Evolutionary conservation across 805 yeast species (phyloP).

Genomic region (Suhomyces emberorum): DNA sequence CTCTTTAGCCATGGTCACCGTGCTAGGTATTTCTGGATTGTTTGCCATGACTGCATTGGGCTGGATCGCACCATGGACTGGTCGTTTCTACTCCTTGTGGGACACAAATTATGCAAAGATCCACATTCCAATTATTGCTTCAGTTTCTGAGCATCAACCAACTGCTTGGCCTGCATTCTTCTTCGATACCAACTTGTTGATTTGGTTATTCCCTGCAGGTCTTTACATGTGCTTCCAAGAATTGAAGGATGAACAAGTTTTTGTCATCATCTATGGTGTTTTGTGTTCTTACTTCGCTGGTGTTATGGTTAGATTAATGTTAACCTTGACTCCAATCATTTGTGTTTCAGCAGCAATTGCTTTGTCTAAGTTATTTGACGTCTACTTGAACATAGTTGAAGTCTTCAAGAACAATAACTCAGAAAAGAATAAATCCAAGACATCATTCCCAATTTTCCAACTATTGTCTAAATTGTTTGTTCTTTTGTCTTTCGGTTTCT

Average conservation of each 20-base stretch:
- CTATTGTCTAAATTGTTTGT: slow-evolving; percentile 61
- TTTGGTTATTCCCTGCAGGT: slow-evolving; percentile 99
- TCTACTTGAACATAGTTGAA: slow-evolving; percentile 66
- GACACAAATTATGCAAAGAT: slow-evolving; percentile 96
- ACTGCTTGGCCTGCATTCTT: slow-evolving; percentile 99
- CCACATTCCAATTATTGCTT: slow-evolving; percentile 97
- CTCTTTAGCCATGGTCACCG: slow-evolving; percentile 53
- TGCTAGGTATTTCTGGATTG: slow-evolving; percentile 66
- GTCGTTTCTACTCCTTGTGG: slow-evolving; percentile 98
- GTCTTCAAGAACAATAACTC: slow-evolving; percentile 15
- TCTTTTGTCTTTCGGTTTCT: slow-evolving; percentile 62
- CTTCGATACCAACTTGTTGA: slow-evolving; percentile 87
- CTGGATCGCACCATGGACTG: slow-evolving; percentile 98
- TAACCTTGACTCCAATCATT: slow-evolving; percentile 92
- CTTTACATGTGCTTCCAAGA: slow-evolving; percentile 88
- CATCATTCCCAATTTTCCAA: slow-evolving; percentile 26
- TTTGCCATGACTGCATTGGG: slow-evolving; percentile 84
- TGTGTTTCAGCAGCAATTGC: slow-evolving; percentile 94
- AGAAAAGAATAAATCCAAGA: slow-evolving; percentile 9
- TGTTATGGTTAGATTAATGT: slow-evolving; percentile 97
- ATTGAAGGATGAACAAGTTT: slow-evolving; percentile 85
- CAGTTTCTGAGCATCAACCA: slow-evolving; percentile 99
- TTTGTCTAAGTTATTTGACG: slow-evolving; percentile 76
- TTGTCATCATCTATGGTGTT: slow-evolving; percentile 88
- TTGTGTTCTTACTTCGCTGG: slow-evolving; percentile 97